Percentiles rank a stretch among this genome's conserved stretches.
These are phyloP conservation scores for Verticillium klebahnii DNA, from an alignment of 2,329 filamentous ascomycete species.

Conservation along the genomic window DNA sequence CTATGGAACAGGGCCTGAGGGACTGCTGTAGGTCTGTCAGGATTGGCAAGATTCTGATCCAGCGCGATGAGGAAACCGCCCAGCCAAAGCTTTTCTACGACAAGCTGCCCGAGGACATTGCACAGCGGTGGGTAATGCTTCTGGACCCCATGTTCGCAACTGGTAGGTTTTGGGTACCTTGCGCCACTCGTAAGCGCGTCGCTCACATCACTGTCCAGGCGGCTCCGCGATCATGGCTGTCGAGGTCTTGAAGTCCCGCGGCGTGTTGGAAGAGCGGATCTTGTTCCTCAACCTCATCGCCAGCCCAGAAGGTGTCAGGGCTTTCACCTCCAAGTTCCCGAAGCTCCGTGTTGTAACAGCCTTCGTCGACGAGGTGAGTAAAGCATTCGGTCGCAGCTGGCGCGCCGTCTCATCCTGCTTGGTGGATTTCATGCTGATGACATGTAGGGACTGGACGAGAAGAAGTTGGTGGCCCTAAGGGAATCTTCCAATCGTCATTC, in stretches of 20 bases:
- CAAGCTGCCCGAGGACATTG: constrained; percentile 92
- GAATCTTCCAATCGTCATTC: constrained; percentile 4
- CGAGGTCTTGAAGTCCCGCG: constrained; percentile 81
- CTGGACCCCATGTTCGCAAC: constrained; percentile 99
- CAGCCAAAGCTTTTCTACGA: constrained; percentile 95
- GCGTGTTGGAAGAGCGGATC: constrained; percentile 92
- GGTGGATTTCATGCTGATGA: neutral
- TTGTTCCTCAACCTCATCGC: constrained; percentile 96
- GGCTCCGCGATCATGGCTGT: constrained; percentile 97
- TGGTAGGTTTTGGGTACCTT: constrained; percentile 46
- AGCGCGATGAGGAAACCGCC: constrained; percentile 91
- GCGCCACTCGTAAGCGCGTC: neutral
- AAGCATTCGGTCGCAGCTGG: neutral
- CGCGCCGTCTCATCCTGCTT: neutral
- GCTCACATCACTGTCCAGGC: constrained; percentile 45
- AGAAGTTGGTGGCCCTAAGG: constrained; percentile 65
- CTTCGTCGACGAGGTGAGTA: constrained; percentile 75
- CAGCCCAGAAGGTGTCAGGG: constrained; percentile 87
- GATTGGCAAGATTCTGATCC: constrained; percentile 97
- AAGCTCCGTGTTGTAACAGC: constrained; percentile 89
- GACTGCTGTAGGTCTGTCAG: constrained; percentile 97
- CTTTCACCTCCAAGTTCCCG: constrained; percentile 85
- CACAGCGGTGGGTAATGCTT: constrained; percentile 85
- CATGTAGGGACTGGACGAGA: constrained; percentile 77
- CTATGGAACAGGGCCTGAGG: constrained; percentile 94